Percentiles rank a stretch among this genome's conserved stretches.
phyloP scores from a whole-genome alignment of 768 basidiomycete species.

The Amanita inopinata region DNA sequence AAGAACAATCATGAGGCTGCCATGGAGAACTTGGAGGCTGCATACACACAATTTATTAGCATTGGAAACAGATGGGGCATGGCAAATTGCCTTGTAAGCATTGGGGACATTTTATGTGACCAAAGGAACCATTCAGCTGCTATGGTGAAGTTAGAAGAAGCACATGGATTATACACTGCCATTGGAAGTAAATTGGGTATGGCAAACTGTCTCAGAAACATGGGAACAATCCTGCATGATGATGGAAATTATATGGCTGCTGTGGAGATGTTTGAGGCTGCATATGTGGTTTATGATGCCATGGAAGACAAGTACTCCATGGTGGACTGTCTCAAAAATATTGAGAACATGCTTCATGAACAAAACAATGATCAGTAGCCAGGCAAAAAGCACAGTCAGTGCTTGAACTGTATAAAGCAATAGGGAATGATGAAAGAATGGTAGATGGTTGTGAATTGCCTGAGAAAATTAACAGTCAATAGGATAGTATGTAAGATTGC shows the following conservation, averaged over 20 bases:
- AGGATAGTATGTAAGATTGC: too few species aligned
- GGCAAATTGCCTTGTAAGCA: background rate
- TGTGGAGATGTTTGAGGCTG: background rate
- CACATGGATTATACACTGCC: background rate
- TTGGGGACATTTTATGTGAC: background rate
- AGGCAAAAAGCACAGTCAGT: too few species aligned
- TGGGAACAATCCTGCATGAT: background rate
- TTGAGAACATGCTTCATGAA: too few species aligned
- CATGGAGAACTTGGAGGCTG: background rate
- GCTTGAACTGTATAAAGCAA: too few species aligned
- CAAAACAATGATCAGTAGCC: too few species aligned
- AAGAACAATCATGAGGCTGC: background rate
- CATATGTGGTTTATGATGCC: background rate
- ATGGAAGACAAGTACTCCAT: too few species aligned
- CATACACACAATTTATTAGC: background rate
- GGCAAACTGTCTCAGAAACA: too few species aligned
- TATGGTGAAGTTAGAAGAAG: background rate
- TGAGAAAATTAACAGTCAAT: too few species aligned
- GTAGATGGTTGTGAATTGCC: too few species aligned
- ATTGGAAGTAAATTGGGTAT: too few species aligned
- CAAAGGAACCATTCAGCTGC: background rate
- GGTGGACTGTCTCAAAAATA: too few species aligned
- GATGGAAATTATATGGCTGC: background rate
- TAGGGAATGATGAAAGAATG: too few species aligned
- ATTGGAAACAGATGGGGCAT: background rate